Evolutionary conservation across 108 stramenopile genomes (phyloP).

Genomic region (Epipyxis sp.): DNA sequence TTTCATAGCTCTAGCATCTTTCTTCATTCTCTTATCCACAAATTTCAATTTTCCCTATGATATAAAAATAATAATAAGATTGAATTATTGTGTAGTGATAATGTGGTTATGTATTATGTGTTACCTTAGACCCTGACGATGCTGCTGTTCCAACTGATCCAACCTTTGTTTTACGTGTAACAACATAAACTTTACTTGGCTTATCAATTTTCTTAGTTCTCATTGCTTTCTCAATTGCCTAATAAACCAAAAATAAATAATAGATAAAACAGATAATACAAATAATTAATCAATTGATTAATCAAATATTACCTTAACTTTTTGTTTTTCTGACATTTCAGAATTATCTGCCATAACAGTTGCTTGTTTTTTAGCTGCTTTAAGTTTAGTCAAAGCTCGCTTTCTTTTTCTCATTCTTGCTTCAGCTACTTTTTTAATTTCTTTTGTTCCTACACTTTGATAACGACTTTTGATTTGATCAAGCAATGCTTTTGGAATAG

Average conservation of each 20-base stretch:
- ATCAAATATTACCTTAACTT: no score
- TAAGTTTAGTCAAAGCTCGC: conserved; percentile 71
- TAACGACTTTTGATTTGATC: conserved; percentile 91
- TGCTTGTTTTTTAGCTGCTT: conserved; percentile 90
- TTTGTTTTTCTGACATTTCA: conserved; percentile 89
- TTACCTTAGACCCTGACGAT: conserved; percentile 43
- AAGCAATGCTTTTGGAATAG: conserved; percentile 81
- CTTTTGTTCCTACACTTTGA: conserved; percentile 74
- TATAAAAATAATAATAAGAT: conserved; percentile 43
- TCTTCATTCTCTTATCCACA: conserved; percentile 93
- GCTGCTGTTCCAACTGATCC: conserved; percentile 6
- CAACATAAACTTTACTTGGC: conserved; percentile 82
- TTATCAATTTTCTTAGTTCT: conserved; percentile 62
- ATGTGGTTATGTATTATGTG: neutral
- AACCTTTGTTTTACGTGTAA: conserved; percentile 68
- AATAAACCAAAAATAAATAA: no score
- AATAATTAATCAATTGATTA: conserved; percentile 11
- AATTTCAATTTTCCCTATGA: conserved; percentile 84
- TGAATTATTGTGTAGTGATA: neutral
- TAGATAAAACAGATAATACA: conserved; percentile 3
- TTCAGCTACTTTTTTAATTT: conserved; percentile 98
- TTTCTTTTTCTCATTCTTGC: conserved; percentile 89
- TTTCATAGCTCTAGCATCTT: conserved; percentile 44
- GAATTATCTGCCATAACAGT: conserved; percentile 76
- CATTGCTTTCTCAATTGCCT: conserved; percentile 90